Evolutionary conservation across 192 early-diverging fungal genomes (phyloP), one percentile per base, ranked within the genome.

Genomic region (Entophlyctis helioformis): DNA sequence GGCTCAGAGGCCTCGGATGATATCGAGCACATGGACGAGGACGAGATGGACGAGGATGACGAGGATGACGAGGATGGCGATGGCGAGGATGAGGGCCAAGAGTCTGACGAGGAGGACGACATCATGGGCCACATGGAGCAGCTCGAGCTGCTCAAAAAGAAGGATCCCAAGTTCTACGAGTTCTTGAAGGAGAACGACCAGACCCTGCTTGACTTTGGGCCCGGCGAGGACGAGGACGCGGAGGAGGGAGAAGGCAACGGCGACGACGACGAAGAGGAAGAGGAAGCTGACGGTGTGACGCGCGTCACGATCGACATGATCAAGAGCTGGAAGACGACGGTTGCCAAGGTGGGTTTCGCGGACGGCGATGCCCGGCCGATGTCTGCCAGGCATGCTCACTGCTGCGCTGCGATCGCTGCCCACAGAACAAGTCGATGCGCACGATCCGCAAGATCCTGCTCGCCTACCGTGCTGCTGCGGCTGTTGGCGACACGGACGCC

Each of bases 131-230:
- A 91, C 58, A 89, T 87, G 60, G 50, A 73, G 50, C 66, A 98
- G 63, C 60, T 98, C 35, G 83, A 94, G 34, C 69, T 78, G 6
- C 69, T 96, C 62, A 83, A 84, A 52, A 63, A 81, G 45, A 81
- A 80, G 53, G 91, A 98, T 51, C 90, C 91, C 12, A 74, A 82
- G 52, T 98, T 98, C 60, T 90, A 81, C 69, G 68, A 98, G 61
- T 98, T 76, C 57, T 66, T 98, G 63, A 54, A 82, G 52, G 76
- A 94, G 60, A 88, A 95, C 47, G 88, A 93, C 62, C 54, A 73
- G 26, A 79, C 68, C 36, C 77, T 91, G 39, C 68, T 98, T 34
- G 74, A 80, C 10, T 92, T 96, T 68, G 66, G 57, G 15, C 50
- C 60, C 36, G 50, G 31, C 3, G 50, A 53, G 10, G 53, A 52